These are phyloP conservation scores for Triangularia setosa DNA, from an alignment of 2,329 filamentous ascomycete species.

Conservation along the genomic window DNA sequence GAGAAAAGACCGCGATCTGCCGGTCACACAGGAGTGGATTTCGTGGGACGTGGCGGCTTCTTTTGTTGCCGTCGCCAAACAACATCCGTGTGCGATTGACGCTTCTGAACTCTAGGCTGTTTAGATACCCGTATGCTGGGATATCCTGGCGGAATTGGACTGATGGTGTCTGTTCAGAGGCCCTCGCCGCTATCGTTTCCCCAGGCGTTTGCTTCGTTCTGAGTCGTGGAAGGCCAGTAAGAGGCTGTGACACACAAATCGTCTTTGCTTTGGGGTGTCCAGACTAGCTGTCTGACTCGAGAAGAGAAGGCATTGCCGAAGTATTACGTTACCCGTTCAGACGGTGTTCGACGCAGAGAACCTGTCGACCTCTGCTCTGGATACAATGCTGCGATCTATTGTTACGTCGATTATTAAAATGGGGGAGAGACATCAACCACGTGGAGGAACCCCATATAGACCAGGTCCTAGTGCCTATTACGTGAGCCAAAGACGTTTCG, in stretches of 20 bases:
- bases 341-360: not conserved
- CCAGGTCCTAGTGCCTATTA: not conserved
- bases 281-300: not conserved
- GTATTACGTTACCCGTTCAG: not conserved
- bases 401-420: not conserved
- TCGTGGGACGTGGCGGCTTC: not conserved
- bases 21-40: not conserved
- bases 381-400: not conserved
- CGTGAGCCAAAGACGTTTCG: not conserved
- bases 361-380: not conserved
- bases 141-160: not conserved
- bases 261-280: not conserved
- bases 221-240: slow-evolving; percentile 2
- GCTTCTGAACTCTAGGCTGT: slow-evolving; percentile 12
- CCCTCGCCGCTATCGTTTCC: not conserved
- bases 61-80: slow-evolving; percentile 1
- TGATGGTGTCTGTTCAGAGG: not conserved
- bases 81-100: slow-evolving; percentile 11
- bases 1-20: not conserved
- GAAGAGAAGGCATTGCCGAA: not conserved
- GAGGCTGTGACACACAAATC: not conserved
- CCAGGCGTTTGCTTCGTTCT: not conserved
- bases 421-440: not conserved
- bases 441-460: not conserved
- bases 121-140: slow-evolving; percentile 1